phyloP scores from a whole-genome alignment of 2,329 filamentous ascomycete species.

The Penicillium brevicompactum region DNA sequence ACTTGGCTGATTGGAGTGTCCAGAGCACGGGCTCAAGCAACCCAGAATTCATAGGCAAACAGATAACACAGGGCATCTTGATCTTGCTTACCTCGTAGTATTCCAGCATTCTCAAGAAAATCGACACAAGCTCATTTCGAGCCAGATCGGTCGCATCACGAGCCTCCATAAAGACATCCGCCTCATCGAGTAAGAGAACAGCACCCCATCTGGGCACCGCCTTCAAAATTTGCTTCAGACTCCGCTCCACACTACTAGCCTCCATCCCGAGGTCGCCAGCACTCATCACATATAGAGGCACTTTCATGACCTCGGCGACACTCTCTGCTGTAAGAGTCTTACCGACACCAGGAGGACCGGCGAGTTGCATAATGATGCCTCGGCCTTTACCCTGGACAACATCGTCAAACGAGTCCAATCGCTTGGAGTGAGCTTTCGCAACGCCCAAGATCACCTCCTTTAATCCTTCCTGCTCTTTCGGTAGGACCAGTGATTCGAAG shows the following conservation, averaged over 20 bases:
- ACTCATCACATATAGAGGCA: constrained; percentile 54
- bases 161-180: constrained; percentile 36
- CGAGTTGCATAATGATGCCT: constrained; percentile 55
- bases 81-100: constrained; percentile 28
- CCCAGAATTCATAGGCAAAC: no score
- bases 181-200: constrained; percentile 56
- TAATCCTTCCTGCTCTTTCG: constrained; percentile 38
- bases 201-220: constrained; percentile 55
- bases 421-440: constrained; percentile 45
- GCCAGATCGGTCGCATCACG: constrained; percentile 44
- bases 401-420: constrained; percentile 49
- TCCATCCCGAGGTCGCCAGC: constrained; percentile 52
- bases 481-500: constrained; percentile 54
- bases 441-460: constrained; percentile 53
- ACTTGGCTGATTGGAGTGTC: constrained; percentile 19
- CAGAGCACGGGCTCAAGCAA: not conserved
- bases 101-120: constrained; percentile 34
- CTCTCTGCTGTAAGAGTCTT: constrained; percentile 57
- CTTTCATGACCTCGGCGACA: constrained; percentile 54
- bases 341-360: constrained; percentile 55
- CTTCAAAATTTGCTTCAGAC: constrained; percentile 49
- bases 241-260: constrained; percentile 45
- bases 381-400: constrained; percentile 56
- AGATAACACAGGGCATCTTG: no score
- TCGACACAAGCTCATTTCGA: constrained; percentile 50